Evolutionary conservation across 305 asterid species (phyloP), one percentile per base, ranked within the genome.

Genomic region (Andrographis paniculata): DNA sequence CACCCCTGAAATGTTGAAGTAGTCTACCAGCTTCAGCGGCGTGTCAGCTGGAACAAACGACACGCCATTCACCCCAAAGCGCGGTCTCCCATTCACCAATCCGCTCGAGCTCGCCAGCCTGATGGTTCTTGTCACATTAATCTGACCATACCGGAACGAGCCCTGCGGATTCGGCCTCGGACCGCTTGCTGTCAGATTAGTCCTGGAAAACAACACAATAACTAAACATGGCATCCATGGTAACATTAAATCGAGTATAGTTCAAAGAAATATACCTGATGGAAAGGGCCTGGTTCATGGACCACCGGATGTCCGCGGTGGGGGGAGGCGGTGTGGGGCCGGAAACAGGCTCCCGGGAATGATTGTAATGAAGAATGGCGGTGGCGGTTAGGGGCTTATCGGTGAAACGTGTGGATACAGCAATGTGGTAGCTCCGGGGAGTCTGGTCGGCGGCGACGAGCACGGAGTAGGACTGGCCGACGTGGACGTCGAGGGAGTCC

Each of bases 111-210:
- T 89, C 0, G 81, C 82, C 37, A 89, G 72, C 36, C 78, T 57
- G 17, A 78, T 68, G 8, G 82, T 85, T 62, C 84, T 79, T 2
- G 94, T 59, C 14, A 68, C 23, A n/a, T 57, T 48, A n/a, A 85
- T 80, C 16, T 20, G 56, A 27, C 98, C 98, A 6, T 81, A 81
- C 67, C 80, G 93, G 72, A 76, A 84, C 0, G 95, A 78, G 58
- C 95, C 95, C 35, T 84, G 95, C 0, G 94, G 92, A 22, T 85
- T 85, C 2, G 95, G 92, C 59, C 95, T 69, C 4, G 95, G 91
- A 6, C 94, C 94, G 48, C 92, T 77, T 0, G 94, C 95, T 1
- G 84, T 76, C 14, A 84, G 77, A 50, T 84, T 81, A 0, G 80
- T 78, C 80, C 97, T 89, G 55, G 14, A 37, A 37, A 76, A 87